A percentile compares a stretch with the other conserved stretches of the same genome.
Conservation (phyloP, 345 rosid species). For the Syzygium jambos region DNA sequence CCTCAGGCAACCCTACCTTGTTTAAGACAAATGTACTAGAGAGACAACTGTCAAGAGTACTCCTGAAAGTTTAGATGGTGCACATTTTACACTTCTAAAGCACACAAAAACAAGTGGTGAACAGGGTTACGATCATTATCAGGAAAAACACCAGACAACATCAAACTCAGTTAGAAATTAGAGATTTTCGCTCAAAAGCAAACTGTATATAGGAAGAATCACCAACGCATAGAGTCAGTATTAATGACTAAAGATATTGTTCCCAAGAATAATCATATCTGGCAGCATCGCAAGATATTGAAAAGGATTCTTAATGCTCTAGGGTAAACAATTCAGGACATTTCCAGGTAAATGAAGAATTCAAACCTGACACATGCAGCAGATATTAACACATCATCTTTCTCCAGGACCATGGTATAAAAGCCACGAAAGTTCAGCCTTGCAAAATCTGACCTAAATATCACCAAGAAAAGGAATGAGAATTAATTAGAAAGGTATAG, state of each 20-base stretch:
- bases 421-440: conserved; percentile 77
- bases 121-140: background rate
- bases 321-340: background rate
- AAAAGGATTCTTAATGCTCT: background rate
- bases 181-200: background rate
- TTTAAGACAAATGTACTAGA: background rate
- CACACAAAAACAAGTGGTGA: background rate
- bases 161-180: background rate
- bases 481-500: background rate
- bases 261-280: background rate
- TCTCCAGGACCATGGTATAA: conserved; percentile 83
- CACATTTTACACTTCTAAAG: background rate
- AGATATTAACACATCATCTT: conserved; percentile 67
- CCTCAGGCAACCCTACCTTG: background rate
- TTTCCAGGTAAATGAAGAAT: background rate
- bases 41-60: background rate
- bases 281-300: background rate
- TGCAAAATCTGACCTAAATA: conserved; percentile 68
- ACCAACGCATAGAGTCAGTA: background rate
- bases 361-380: conserved; percentile 89
- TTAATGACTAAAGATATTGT: background rate
- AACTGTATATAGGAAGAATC: background rate
- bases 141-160: background rate
- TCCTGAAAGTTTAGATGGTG: background rate
- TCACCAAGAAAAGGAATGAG: conserved; percentile 6